Evolutionary conservation across 2,329 filamentous ascomycete species (phyloP), one percentile per base, ranked within the genome.

Genomic region (Fusarium vanettenii): DNA sequence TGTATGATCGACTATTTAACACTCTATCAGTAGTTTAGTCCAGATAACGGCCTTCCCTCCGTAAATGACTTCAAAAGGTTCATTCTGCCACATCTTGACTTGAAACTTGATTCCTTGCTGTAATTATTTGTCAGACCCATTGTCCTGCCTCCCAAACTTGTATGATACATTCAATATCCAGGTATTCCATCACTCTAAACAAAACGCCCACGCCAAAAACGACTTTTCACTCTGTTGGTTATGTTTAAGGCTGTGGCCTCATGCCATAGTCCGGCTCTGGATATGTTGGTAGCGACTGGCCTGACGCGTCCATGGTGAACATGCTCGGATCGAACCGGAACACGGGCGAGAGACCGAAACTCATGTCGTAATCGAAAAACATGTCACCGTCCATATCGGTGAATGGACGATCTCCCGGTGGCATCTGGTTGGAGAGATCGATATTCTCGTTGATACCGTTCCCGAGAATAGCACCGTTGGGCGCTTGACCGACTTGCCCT

Each of bases 351-450:
- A 79, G 69, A 5, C 78, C 78, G 72, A 79, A 79, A 39, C 78
- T 79, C 78, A 79, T 79, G 8, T 79, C 78, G n/a, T 79, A 79
- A 33, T 79, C 78, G 20, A 79, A 79, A 37, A 79, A 79, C 37
- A 77, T 69, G 33, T 79, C 78, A 0, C 78, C 76, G 5, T 78
- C 77, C 60, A 79, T 70, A 6, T 79, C 77, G 18, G 76, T 73
- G 13, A 78, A 79, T 0, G 72, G 67, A 3, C 70, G 76, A 14
- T 77, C 74, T 4, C 73, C 74, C 5, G 65, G 68, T 20, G 69
- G 64, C 20, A 78, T 72, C 52, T 78, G 76, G 0, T 66, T 63
- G 4, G 67, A 20, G 35, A 78, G 37, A 43, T 78, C 74, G 7
- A 75, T 64, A 35, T 55, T 70, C 37, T 77, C 77, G 39, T 69